These are phyloP conservation scores for Peniophora sp. DNA, from an alignment of 1,284 basidiomycete species.

Conservation along the genomic window DNA sequence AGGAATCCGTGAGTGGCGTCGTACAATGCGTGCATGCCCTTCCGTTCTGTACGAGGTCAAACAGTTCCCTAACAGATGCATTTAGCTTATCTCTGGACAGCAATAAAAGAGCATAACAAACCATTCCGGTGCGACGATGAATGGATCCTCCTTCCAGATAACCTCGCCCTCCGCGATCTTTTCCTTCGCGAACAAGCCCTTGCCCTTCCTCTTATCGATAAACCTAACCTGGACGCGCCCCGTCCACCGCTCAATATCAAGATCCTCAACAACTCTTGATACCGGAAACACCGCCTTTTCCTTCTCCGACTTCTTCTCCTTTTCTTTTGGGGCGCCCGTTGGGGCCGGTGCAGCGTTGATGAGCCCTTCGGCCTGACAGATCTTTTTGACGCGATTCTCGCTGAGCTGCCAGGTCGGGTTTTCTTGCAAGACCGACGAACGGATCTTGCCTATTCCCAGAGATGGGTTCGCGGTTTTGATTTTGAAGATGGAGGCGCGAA, in stretches of 20 bases:
- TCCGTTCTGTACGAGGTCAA: slow-evolving; percentile 50
- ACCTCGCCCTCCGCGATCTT: slow-evolving; percentile 64
- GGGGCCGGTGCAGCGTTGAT: slow-evolving; percentile 17
- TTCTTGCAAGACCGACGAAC: slow-evolving; percentile 48
- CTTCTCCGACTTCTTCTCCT: slow-evolving; percentile 14
- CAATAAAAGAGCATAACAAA: slow-evolving; percentile 21
- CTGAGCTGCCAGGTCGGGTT: slow-evolving; percentile 70
- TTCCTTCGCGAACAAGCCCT: slow-evolving; percentile 71
- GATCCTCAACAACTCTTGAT: slow-evolving; percentile 58
- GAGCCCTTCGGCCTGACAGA: slow-evolving; percentile 54
- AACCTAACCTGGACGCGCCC: slow-evolving; percentile 59
- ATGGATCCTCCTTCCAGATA: slow-evolving; percentile 80
- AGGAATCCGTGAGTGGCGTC: slow-evolving; percentile 46
- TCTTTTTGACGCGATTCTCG: slow-evolving; percentile 72
- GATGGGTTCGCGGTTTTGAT: slow-evolving; percentile 48
- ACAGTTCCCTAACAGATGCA: slow-evolving; percentile 49
- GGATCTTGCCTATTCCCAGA: slow-evolving; percentile 66
- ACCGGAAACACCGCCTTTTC: slow-evolving; percentile 36
- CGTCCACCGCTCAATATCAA: slow-evolving; percentile 58
- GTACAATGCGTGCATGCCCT: slow-evolving; percentile 61
- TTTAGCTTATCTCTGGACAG: slow-evolving; percentile 2
- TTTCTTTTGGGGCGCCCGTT: slow-evolving; percentile 2
- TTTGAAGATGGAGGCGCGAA: slow-evolving; percentile 28
- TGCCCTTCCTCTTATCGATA: slow-evolving; percentile 71
- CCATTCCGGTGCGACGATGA: slow-evolving; percentile 66